Conservation (phyloP, 768 basidiomycete genomes). For the Termitomyces sp. region DNA sequence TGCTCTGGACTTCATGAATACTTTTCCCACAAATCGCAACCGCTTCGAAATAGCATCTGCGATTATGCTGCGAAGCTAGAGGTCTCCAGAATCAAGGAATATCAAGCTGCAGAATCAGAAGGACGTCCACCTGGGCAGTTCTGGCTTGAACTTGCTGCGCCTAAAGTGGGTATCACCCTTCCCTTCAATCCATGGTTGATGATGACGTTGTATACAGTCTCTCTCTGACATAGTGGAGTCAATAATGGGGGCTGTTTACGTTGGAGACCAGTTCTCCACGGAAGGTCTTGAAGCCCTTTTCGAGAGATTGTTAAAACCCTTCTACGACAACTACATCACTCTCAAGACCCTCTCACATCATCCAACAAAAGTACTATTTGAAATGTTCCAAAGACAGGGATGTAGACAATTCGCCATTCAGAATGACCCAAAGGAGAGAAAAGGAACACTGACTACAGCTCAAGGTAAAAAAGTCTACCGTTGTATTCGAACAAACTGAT, state of each 20-base stretch:
- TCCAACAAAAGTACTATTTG: conserved; percentile 72
- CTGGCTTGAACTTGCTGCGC: conserved; percentile 74
- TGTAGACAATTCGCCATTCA: conserved; percentile 63
- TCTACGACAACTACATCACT: conserved; percentile 73
- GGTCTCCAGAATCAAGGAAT: conserved; percentile 44
- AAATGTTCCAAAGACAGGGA: conserved; percentile 67
- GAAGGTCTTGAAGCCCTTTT: conserved; percentile 63
- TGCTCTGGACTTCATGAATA: conserved; percentile 60
- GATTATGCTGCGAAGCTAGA: conserved; percentile 49
- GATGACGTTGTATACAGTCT: conserved; percentile 36
- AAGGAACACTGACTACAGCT: not conserved
- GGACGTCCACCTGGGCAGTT: conserved; percentile 59
- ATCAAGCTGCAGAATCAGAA: conserved; percentile 42
- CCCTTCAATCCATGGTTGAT: not conserved
- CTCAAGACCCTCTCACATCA: conserved; percentile 71
- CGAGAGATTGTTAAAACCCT: conserved; percentile 65
- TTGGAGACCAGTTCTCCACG: conserved; percentile 68
- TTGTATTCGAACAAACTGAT: conserved; percentile 1
- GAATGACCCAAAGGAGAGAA: conserved; percentile 36
- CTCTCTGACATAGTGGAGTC: conserved; percentile 82
- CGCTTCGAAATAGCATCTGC: conserved; percentile 46
- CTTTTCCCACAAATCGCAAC: conserved; percentile 54
- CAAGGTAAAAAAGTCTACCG: conserved; percentile 4
- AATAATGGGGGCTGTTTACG: conserved; percentile 72
- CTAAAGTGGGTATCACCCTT: conserved; percentile 49